Conservation (phyloP, 2,329 filamentous ascomycete genomes). For the Aureobasidium sp. region DNA sequence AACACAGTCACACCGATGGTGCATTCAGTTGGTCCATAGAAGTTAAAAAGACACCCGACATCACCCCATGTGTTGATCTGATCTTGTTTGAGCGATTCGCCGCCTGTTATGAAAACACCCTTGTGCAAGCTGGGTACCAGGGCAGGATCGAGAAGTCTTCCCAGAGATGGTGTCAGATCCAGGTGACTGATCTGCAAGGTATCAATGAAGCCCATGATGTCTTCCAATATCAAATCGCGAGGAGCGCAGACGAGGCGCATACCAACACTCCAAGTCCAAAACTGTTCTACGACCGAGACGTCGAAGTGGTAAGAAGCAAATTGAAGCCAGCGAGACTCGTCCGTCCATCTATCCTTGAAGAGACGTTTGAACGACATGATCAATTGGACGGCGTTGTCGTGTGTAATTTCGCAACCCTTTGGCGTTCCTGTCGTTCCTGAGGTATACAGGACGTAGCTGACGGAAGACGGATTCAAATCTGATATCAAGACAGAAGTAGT, state of each 20-base stretch:
- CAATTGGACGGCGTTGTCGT: conserved; percentile 81
- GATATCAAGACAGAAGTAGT: conserved; percentile 30
- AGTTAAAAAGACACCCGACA: conserved; percentile 78
- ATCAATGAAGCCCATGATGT: conserved; percentile 66
- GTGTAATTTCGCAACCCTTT: conserved; percentile 82
- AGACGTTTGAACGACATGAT: conserved; percentile 79
- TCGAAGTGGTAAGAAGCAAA: conserved; percentile 95
- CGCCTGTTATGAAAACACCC: conserved; percentile 89
- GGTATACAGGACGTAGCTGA: conserved; percentile 80
- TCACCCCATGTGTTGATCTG: conserved; percentile 82
- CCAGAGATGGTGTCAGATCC: conserved; percentile 82
- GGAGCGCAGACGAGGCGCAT: conserved; percentile 78
- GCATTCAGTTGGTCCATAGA: conserved; percentile 82
- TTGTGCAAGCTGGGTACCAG: conserved; percentile 72
- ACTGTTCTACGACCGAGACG: conserved; percentile 86
- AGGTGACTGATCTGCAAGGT: conserved; percentile 76
- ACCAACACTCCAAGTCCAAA: conserved; percentile 90
- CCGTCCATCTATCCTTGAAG: conserved; percentile 68
- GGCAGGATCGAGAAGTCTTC: conserved; percentile 67
- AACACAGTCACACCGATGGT: conserved; percentile 92
- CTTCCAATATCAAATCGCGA: conserved; percentile 77
- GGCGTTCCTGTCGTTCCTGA: conserved; percentile 81
- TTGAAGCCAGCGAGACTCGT: conserved; percentile 73
- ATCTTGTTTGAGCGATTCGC: conserved; percentile 80
- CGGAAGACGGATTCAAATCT: conserved; percentile 43